Conservation (phyloP, 1,284 basidiomycete genomes). For the Trametes versicolor region DNA sequence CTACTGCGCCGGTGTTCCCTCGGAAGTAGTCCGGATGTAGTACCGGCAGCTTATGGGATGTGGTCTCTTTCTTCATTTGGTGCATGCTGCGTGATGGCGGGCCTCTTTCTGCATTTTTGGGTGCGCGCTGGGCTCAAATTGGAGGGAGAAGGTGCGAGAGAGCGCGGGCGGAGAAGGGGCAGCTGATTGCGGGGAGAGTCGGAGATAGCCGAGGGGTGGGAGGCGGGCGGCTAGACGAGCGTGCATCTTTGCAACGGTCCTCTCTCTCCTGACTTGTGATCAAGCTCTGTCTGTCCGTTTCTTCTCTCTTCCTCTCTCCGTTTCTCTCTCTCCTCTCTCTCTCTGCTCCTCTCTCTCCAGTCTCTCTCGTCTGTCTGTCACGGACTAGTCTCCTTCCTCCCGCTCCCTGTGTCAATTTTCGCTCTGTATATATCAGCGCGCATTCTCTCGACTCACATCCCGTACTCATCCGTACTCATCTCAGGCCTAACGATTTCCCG, state of each 20-base stretch:
- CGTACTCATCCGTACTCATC: conserved; percentile 38
- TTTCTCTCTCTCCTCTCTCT: conserved; percentile 50
- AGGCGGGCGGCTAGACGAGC: conserved; percentile 21
- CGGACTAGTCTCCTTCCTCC: conserved; percentile 51
- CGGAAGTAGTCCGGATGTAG: conserved; percentile 49
- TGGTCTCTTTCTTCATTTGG: conserved; percentile 7
- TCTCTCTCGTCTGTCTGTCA: conserved; percentile 55
- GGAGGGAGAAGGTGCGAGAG: conserved; percentile 1
- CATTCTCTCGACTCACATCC: conserved; percentile 35
- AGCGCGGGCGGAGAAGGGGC: conserved; percentile 5
- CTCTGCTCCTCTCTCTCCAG: conserved; percentile 49
- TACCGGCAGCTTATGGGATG: conserved; percentile 7
- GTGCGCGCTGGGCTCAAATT: not conserved
- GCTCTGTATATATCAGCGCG: conserved; percentile 42
- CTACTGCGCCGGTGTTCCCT: conserved; percentile 49
- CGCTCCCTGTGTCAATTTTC: conserved; percentile 49
- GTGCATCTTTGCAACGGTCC: conserved; percentile 38
- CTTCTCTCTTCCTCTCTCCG: conserved; percentile 50
- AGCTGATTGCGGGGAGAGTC: conserved; percentile 33
- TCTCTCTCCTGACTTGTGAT: conserved; percentile 46
- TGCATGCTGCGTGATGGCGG: conserved; percentile 5
- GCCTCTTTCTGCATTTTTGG: conserved; percentile 4
- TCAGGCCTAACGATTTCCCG: conserved; percentile 46
- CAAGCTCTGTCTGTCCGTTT: conserved; percentile 50
- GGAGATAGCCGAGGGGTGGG: conserved; percentile 44